Evolutionary conservation across 2,329 filamentous ascomycete species (phyloP).

Genomic region (Diplodia intermedia): DNA sequence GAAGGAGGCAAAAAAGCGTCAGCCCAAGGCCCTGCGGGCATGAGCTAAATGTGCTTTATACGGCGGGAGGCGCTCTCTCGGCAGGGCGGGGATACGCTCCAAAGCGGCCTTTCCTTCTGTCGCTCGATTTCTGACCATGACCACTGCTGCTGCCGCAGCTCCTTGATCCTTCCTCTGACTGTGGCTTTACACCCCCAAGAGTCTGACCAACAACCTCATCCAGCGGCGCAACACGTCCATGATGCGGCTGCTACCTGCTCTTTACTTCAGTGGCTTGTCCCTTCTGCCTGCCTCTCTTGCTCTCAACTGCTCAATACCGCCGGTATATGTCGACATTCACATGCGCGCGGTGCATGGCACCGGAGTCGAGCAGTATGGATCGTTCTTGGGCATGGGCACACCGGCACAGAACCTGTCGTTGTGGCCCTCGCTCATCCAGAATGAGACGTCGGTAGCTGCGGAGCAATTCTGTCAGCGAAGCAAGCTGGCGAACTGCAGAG

Average conservation of each 20-base stretch:
- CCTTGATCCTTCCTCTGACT: constrained; percentile 28
- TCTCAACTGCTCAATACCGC: constrained; percentile 48
- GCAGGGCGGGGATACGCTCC: neutral
- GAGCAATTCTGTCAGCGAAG: constrained; percentile 47
- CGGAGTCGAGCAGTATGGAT: constrained; percentile 52
- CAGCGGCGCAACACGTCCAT: neutral
- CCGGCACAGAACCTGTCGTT: constrained; percentile 54
- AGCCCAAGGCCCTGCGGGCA: constrained; percentile 1
- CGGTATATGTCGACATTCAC: constrained; percentile 55
- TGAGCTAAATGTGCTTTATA: constrained; percentile 17
- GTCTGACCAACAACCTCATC: constrained; percentile 17
- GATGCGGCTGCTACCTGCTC: constrained; percentile 43
- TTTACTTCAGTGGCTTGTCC: constrained; percentile 44
- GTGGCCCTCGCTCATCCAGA: constrained; percentile 52
- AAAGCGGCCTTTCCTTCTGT: neutral
- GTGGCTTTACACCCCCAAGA: constrained; percentile 7
- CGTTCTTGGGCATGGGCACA: constrained; percentile 53
- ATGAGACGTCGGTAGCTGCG: constrained; percentile 51
- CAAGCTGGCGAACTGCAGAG: constrained; percentile 43
- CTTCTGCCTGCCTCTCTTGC: constrained; percentile 47
- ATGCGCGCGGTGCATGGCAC: constrained; percentile 52
- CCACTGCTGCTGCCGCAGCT: neutral
- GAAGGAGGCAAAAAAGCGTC: constrained; percentile 4
- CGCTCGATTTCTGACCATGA: constrained; percentile 17
- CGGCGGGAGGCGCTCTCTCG: constrained; percentile 22